phyloP scores from a whole-genome alignment of 2,329 filamentous ascomycete genomes.

The Arthrobotrys megalospora region DNA sequence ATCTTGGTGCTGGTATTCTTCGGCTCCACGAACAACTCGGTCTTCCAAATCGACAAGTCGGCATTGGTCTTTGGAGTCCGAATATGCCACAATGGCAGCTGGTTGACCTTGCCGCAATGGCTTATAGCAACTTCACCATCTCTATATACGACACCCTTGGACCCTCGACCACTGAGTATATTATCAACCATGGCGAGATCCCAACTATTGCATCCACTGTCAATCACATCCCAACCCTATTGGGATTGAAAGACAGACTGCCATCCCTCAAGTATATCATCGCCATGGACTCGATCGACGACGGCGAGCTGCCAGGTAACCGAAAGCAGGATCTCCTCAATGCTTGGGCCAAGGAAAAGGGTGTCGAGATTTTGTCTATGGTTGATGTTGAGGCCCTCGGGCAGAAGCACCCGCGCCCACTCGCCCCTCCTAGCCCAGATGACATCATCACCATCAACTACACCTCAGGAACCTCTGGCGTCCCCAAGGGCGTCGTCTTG shows the following conservation, averaged over 20 bases:
- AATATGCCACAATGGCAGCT: slow-evolving; percentile 93
- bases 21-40: slow-evolving; percentile 83
- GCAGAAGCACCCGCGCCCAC: slow-evolving; percentile 77
- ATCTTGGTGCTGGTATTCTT: slow-evolving; percentile 87
- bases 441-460: slow-evolving; percentile 93
- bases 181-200: slow-evolving; percentile 90
- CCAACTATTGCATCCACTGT: slow-evolving; percentile 77
- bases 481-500: slow-evolving; percentile 86
- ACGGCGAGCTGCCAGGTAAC: slow-evolving; percentile 81
- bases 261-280: slow-evolving; percentile 89
- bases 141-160: slow-evolving; percentile 97
- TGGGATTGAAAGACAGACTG: slow-evolving; percentile 63
- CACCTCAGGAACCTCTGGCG: slow-evolving; percentile 86
- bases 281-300: slow-evolving; percentile 85
- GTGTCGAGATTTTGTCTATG: slow-evolving; percentile 84
- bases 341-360: slow-evolving; percentile 79
- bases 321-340: slow-evolving; percentile 86
- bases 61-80: slow-evolving; percentile 86
- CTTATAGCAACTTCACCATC: slow-evolving; percentile 88
- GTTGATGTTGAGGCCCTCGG: slow-evolving; percentile 86
- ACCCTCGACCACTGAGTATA: slow-evolving; percentile 91
- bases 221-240: slow-evolving; percentile 63
- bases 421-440: slow-evolving; percentile 79
- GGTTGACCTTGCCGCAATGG: slow-evolving; percentile 86
- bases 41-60: slow-evolving; percentile 77